Conservation (phyloP, 805 yeast species). For the Peterozyma xylosa region DNA sequence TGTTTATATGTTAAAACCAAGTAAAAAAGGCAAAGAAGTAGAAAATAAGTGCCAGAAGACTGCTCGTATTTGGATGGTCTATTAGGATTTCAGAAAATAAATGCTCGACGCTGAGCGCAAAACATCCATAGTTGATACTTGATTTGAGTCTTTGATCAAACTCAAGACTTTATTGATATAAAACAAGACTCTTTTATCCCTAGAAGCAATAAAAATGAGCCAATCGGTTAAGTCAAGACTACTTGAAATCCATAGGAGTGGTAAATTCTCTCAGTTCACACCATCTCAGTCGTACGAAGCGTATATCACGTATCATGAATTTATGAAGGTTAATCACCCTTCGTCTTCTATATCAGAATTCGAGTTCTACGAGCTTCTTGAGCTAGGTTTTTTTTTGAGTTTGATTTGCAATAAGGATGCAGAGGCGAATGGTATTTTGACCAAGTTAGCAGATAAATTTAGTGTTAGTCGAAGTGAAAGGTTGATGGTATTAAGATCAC, state of each 20-base stretch:
- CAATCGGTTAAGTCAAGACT: slow-evolving; percentile 23
- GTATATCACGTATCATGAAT: slow-evolving; percentile 31
- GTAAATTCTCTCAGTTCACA: slow-evolving; percentile 38
- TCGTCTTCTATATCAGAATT: slow-evolving; percentile 30
- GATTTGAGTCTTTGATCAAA: too few relatives aligned
- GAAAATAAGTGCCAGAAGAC: too few relatives aligned
- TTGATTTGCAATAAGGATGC: slow-evolving; percentile 56
- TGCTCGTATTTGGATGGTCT: too few relatives aligned
- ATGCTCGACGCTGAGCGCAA: too few relatives aligned
- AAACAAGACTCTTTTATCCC: slow-evolving; percentile 60
- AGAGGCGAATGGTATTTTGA: slow-evolving; percentile 63
- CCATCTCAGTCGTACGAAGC: slow-evolving; percentile 35
- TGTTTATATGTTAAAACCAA: too few relatives aligned
- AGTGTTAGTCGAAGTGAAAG: slow-evolving; percentile 45
- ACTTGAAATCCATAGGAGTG: slow-evolving; percentile 40
- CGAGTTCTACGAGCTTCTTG: slow-evolving; percentile 50
- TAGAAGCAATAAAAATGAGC: slow-evolving; percentile 32
- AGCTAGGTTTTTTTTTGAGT: slow-evolving; percentile 63
- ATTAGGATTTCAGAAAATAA: too few relatives aligned
- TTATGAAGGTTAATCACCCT: slow-evolving; percentile 25
- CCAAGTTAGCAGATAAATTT: slow-evolving; percentile 61
- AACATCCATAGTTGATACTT: too few relatives aligned
- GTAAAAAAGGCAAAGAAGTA: too few relatives aligned
- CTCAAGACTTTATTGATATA: slow-evolving; percentile 55
- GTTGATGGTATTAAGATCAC: slow-evolving; percentile 44